Evolutionary conservation across 169 alveolate species (phyloP), one percentile per base, ranked within the genome.

Genomic region (Cryptosporidium xiaoi): DNA sequence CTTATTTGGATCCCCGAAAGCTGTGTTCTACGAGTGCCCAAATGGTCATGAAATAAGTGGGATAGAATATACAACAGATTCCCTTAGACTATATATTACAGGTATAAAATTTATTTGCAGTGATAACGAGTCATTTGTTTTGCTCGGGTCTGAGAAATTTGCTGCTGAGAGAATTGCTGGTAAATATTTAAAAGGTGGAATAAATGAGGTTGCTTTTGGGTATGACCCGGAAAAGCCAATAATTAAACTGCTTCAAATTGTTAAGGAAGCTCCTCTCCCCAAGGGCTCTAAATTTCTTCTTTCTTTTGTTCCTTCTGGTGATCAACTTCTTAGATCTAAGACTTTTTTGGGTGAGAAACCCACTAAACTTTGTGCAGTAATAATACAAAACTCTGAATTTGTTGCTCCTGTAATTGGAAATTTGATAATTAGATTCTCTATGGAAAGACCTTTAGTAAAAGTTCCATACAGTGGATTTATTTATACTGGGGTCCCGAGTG

Each of bases 171-270:
- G 27, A 16, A 18, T 77, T 24, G 40, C 58, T 44, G 77, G 64
- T 12, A 77, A 34, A 20, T 62, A 77, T 60, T 8, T n/a, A 16
- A 18, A 27, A 27, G 87, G 71, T 40, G 87, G 65, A 13, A 77
- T 77, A 13, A 58, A 77, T 53, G 87, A 77, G 55, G 16, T 77
- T 77, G 87, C 87, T 29, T 77, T 77, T 44, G 87, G 87, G 18
- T 77, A 77, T 15, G 87, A 77, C 7, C 34, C 65, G 44, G 71
- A 60, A 44, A 34, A 33, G 7, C 87, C 87, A 34, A 77, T 77
- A 24, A 12, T 77, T 13, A 51, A 64, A 0, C 40, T 77, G 27
- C 58, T 77, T 60, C 69, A 77, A 62, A 71, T 77, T 27, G 60
- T 77, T 10, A 77, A 77, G 55, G 87, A 77, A 77, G 77, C 58